Evolutionary conservation across 2,329 filamentous ascomycete genomes (phyloP).

Genomic region (Fulvia fulva): DNA sequence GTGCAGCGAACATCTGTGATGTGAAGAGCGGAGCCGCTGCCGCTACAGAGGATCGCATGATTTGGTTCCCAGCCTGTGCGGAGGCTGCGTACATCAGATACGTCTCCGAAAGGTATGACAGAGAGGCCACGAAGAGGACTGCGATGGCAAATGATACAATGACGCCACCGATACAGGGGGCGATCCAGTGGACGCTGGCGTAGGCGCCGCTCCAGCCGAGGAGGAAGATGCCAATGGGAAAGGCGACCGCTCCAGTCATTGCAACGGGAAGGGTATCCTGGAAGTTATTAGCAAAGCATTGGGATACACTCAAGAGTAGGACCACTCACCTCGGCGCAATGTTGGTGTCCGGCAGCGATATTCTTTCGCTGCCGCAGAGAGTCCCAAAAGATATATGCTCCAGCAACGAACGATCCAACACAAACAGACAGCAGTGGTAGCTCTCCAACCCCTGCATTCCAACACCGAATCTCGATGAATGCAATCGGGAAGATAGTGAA

Average conservation of each 20-base stretch:
- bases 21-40: conserved; percentile 32
- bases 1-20: conserved; percentile 32
- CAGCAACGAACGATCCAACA: conserved; percentile 47
- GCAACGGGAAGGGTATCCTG: conserved; percentile 15
- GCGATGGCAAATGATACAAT: conserved; percentile 41
- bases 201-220: conserved; percentile 37
- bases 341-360: conserved; percentile 33
- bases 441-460: conserved; percentile 57
- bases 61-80: conserved; percentile 5
- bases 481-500: conserved; percentile 55
- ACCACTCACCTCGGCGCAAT: conserved; percentile 43
- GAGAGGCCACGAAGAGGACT: conserved; percentile 50
- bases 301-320: neutral
- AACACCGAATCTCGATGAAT: conserved; percentile 58
- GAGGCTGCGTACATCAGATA: conserved; percentile 34
- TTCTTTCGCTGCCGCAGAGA: conserved; percentile 39
- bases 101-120: conserved; percentile 54
- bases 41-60: conserved; percentile 24
- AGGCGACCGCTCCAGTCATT: conserved; percentile 34
- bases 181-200: conserved; percentile 45
- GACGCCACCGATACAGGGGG: conserved; percentile 43
- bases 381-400: conserved; percentile 40
- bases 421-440: conserved; percentile 45
- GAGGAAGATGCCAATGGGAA: conserved; percentile 35
- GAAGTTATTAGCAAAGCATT: neutral